Conservation (phyloP, 305 asterid genomes). For the Solanum chacoense region DNA sequence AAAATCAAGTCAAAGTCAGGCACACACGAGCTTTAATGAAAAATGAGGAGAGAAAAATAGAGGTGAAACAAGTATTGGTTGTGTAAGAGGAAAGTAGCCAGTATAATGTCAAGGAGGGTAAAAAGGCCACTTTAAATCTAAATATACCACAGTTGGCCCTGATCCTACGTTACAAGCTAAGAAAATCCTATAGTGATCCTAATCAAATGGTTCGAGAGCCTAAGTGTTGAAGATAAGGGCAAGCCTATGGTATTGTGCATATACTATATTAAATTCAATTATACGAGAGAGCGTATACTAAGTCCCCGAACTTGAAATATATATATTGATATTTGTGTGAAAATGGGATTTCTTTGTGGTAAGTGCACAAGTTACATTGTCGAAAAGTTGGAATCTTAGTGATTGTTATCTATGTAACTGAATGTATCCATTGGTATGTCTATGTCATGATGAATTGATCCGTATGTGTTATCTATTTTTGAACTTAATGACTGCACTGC, state of each 20-base stretch:
- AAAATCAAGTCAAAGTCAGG: background rate
- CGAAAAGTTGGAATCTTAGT: background rate
- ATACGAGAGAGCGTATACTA: background rate
- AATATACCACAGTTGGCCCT: background rate
- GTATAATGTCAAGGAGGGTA: background rate
- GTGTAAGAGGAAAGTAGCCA: background rate
- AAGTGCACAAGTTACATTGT: background rate
- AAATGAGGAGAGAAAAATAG: too few species aligned
- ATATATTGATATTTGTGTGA: background rate
- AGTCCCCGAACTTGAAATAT: background rate
- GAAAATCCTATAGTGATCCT: background rate
- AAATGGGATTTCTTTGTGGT: background rate
- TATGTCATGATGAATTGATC: background rate
- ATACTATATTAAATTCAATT: background rate
- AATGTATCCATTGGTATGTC: background rate
- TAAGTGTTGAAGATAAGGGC: background rate
- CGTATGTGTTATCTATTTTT: background rate
- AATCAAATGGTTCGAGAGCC: background rate
- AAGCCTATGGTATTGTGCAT: background rate
- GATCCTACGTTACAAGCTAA: background rate
- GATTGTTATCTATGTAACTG: background rate
- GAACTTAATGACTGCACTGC: background rate
- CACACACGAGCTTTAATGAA: background rate
- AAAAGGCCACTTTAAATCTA: background rate
- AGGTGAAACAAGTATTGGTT: background rate